These are phyloP conservation scores for Dioszegia hungarica DNA, from an alignment of 768 basidiomycete species.

Conservation along the genomic window DNA sequence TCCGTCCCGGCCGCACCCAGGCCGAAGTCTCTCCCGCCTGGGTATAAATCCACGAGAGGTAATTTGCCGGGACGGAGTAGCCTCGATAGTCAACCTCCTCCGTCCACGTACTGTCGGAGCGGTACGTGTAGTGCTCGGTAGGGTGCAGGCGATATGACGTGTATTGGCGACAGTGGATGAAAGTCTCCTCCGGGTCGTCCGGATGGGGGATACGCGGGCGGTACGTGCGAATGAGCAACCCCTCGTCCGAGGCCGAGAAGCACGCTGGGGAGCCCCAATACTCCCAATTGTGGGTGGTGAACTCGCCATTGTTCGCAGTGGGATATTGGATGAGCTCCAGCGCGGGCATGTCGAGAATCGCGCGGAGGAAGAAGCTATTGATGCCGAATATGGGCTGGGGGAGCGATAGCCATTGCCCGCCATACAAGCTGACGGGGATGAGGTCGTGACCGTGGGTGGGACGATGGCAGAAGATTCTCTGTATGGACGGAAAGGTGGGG, in stretches of 20 bases:
- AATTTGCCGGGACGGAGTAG: neutral
- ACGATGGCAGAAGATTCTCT: neutral
- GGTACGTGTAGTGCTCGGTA: neutral
- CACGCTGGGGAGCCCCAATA: too few relatives aligned
- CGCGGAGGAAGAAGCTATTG: neutral
- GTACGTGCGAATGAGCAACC: conserved; percentile 16
- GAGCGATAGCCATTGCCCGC: conserved; percentile 9
- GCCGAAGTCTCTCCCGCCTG: neutral
- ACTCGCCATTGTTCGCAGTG: too few relatives aligned
- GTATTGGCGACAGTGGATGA: conserved; percentile 12
- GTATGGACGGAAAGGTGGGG: neutral
- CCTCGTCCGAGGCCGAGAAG: too few relatives aligned
- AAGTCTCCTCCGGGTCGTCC: neutral
- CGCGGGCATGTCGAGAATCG: neutral
- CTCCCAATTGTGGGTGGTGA: too few relatives aligned
- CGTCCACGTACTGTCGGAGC: conserved; percentile 12
- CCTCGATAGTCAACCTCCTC: conserved; percentile 16
- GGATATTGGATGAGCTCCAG: conserved; percentile 10
- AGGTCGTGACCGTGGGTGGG: neutral
- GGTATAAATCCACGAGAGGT: conserved; percentile 2
- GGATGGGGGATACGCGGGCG: too few relatives aligned
- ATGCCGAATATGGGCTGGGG: neutral
- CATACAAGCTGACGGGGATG: neutral
- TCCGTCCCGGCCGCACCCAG: conserved; percentile 3
- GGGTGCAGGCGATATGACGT: conserved; percentile 2